phyloP scores from a whole-genome alignment of 257 asterid species.

The Haberlea rhodopensis region DNA sequence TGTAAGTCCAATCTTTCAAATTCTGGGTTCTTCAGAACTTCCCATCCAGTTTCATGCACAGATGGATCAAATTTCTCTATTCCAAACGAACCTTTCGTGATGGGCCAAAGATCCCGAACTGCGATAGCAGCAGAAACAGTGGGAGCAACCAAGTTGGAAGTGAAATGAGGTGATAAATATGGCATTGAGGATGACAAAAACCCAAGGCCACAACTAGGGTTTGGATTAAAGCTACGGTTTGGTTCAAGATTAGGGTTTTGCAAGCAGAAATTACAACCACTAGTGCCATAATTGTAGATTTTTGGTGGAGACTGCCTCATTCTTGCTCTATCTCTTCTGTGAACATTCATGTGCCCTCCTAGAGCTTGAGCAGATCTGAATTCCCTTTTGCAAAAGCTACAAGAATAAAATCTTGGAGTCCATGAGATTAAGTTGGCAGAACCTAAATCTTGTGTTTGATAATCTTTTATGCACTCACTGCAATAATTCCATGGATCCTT shows the following conservation, averaged over 20 bases:
- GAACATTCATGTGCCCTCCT: constrained; percentile 99
- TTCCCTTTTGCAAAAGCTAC: constrained; percentile 86
- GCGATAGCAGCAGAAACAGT: constrained; percentile 25
- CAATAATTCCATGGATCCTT: constrained; percentile 29
- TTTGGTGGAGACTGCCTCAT: constrained; percentile 49
- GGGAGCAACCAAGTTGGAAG: constrained; percentile 36
- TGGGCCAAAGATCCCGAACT: constrained; percentile 7
- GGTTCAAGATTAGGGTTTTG: constrained; percentile 50
- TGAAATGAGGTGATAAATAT: constrained; percentile 32
- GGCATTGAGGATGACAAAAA: neutral
- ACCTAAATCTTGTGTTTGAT: constrained; percentile 39
- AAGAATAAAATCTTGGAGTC: constrained; percentile 84
- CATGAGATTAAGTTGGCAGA: constrained; percentile 54
- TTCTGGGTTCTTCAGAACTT: constrained; percentile 28
- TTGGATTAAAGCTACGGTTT: constrained; percentile 50
- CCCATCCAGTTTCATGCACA: constrained; percentile 24
- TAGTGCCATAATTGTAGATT: neutral
- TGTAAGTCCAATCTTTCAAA: constrained; percentile 64
- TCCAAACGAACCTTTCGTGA: constrained; percentile 23
- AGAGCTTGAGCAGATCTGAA: constrained; percentile 96
- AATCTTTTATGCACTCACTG: neutral
- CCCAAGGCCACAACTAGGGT: constrained; percentile 33
- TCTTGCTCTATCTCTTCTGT: constrained; percentile 79
- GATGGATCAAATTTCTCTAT: constrained; percentile 25
- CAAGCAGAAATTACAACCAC: neutral